phyloP scores from a whole-genome alignment of 2,329 filamentous ascomycete species.

The Chrysoporthe deuterocubensis region DNA sequence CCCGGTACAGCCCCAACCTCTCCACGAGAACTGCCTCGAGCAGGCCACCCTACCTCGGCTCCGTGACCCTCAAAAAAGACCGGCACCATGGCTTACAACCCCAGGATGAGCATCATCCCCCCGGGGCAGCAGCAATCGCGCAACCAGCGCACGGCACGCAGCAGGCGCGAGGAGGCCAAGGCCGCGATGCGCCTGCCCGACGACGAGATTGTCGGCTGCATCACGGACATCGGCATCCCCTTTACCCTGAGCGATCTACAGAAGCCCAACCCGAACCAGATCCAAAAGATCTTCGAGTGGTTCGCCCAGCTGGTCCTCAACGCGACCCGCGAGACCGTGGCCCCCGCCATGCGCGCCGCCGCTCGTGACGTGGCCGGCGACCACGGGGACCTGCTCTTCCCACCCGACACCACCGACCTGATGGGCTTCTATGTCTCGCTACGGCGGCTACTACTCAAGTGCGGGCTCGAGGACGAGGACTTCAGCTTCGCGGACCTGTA shows the following conservation, averaged over 20 bases:
- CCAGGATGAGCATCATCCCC: slow-evolving; percentile 64
- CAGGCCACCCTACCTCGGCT: neutral
- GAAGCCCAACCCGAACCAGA: slow-evolving; percentile 91
- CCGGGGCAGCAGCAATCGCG: slow-evolving; percentile 55
- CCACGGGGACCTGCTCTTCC: slow-evolving; percentile 77
- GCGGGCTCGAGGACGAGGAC: slow-evolving; percentile 88
- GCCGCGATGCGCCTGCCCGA: slow-evolving; percentile 65
- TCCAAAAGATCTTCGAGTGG: slow-evolving; percentile 98
- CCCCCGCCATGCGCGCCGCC: slow-evolving; percentile 92
- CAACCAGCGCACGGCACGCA: slow-evolving; percentile 44
- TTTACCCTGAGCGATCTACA: slow-evolving; percentile 86
- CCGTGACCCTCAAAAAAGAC: neutral
- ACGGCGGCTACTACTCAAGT: slow-evolving; percentile 79
- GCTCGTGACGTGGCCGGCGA: slow-evolving; percentile 83
- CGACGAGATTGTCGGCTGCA: slow-evolving; percentile 91
- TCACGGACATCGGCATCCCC: slow-evolving; percentile 92
- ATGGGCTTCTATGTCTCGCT: slow-evolving; percentile 94
- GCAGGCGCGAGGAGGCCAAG: slow-evolving; percentile 63
- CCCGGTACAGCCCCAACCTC: neutral
- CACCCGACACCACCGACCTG: slow-evolving; percentile 85
- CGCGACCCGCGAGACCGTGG: slow-evolving; percentile 87
- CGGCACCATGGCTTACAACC: slow-evolving; percentile 60
- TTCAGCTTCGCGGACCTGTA: slow-evolving; percentile 93
- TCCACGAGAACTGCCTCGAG: neutral
- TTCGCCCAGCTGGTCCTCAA: slow-evolving; percentile 94